These are phyloP conservation scores for Penicillium oxalicum DNA, from an alignment of 2,329 filamentous ascomycete genomes.

Conservation along the genomic window DNA sequence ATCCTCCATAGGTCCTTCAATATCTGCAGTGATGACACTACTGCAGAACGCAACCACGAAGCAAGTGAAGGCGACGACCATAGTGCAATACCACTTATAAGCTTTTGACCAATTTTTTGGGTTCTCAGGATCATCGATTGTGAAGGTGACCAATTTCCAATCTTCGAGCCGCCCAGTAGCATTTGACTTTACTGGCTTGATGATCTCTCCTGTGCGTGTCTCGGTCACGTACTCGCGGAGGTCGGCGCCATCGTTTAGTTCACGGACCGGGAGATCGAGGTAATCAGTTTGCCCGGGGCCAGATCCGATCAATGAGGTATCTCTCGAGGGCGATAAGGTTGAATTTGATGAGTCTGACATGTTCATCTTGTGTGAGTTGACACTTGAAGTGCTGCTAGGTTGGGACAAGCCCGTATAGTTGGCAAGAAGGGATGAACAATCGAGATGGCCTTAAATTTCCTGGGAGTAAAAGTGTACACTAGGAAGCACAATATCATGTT, in stretches of 20 bases:
- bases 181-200: conserved; percentile 51
- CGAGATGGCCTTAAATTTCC: not conserved
- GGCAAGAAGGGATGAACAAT: conserved; percentile 1
- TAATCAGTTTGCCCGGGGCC: conserved; percentile 33
- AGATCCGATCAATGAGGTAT: conserved; percentile 22
- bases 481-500: conserved; percentile 1
- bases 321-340: conserved; percentile 16
- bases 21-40: conserved; percentile 71
- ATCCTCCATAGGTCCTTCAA: conserved; percentile 56
- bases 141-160: conserved; percentile 65
- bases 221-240: conserved; percentile 63
- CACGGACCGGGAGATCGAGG: conserved; percentile 59
- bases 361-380: conserved; percentile 12
- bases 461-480: not conserved
- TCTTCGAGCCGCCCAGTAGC: conserved; percentile 46
- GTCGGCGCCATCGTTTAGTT: conserved; percentile 55
- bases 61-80: conserved; percentile 72
- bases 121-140: conserved; percentile 65
- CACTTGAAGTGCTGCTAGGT: not conserved
- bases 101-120: conserved; percentile 79
- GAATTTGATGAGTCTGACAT: conserved; percentile 8
- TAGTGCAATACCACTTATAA: conserved; percentile 78
- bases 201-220: conserved; percentile 56
- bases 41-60: conserved; percentile 68
- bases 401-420: not conserved